Percentiles rank a stretch among this genome's conserved stretches.
Conservation (phyloP, 495 filamentous ascomycete species). For the Pyrenula aspistea region DNA sequence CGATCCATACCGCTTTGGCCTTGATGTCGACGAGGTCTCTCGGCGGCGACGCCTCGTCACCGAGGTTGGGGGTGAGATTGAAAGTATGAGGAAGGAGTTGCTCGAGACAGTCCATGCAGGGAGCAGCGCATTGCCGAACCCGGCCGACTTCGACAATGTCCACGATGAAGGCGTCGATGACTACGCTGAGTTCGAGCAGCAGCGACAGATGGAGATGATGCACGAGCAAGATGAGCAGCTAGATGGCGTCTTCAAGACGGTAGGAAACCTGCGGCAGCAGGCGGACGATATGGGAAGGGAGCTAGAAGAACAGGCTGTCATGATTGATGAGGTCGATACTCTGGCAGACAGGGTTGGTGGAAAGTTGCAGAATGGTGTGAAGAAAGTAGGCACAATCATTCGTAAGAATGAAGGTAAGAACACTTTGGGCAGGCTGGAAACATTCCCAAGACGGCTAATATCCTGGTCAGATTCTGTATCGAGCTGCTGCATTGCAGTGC, state of each 20-base stretch:
- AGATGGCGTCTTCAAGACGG: slow-evolving; percentile 84
- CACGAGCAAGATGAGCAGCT: slow-evolving; percentile 88
- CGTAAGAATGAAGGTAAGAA: slow-evolving; percentile 79
- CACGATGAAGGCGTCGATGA: slow-evolving; percentile 17
- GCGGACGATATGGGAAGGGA: slow-evolving; percentile 92
- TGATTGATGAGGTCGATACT: slow-evolving; percentile 69
- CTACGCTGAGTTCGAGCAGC: slow-evolving; percentile 80
- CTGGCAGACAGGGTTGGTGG: slow-evolving; percentile 79
- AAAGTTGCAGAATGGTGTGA: slow-evolving; percentile 73
- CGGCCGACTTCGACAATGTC: slow-evolving; percentile 51
- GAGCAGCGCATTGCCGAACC: slow-evolving; percentile 42
- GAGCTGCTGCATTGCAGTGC: slow-evolving; percentile 78
- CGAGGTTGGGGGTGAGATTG: slow-evolving; percentile 78
- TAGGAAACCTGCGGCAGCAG: slow-evolving; percentile 78
- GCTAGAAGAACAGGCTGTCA: slow-evolving; percentile 79
- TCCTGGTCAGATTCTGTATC: slow-evolving; percentile 57
- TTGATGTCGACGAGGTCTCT: slow-evolving; percentile 71
- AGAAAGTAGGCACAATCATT: slow-evolving; percentile 73
- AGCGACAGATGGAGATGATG: slow-evolving; percentile 84
- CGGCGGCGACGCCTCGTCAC: slow-evolving; percentile 73
- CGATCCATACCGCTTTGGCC: slow-evolving; percentile 80
- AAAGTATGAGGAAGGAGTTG: slow-evolving; percentile 80
- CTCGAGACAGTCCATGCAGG: slow-evolving; percentile 29
- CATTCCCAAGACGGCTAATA: neutral
- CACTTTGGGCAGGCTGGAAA: neutral